phyloP scores from a whole-genome alignment of 768 basidiomycete genomes.

The Hygrophorus russula region DNA sequence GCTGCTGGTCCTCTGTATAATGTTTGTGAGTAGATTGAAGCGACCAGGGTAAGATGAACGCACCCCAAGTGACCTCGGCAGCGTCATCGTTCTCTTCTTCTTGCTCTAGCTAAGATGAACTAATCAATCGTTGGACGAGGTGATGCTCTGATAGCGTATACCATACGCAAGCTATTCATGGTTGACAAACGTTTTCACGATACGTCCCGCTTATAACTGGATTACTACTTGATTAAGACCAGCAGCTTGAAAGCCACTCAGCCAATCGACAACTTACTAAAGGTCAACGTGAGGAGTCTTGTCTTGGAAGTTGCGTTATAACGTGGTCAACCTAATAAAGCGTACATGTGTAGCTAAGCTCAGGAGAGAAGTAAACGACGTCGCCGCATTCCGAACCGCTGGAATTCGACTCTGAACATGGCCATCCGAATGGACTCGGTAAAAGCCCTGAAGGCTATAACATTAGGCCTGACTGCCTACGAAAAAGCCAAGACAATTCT shows the following conservation, averaged over 20 bases:
- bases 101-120: slow-evolving; percentile 45
- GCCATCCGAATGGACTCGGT: neutral
- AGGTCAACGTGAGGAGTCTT: too few species aligned
- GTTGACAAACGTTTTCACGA: too few species aligned
- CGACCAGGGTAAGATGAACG: slow-evolving; percentile 13
- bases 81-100: slow-evolving; percentile 69
- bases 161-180: slow-evolving; percentile 1
- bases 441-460: neutral
- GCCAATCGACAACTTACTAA: too few species aligned
- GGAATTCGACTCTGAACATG: too few species aligned
- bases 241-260: too few species aligned
- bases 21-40: slow-evolving; percentile 2
- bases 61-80: slow-evolving; percentile 81
- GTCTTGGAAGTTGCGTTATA: too few species aligned
- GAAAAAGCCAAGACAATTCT: slow-evolving; percentile 45
- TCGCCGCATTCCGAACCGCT: too few species aligned
- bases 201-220: too few species aligned
- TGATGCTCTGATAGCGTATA: neutral
- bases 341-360: too few species aligned
- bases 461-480: slow-evolving; percentile 11
- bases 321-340: too few species aligned
- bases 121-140: neutral
- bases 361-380: too few species aligned
- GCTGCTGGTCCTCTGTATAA: slow-evolving; percentile 67
- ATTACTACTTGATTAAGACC: too few species aligned